Base-by-base conservation (phyloP, 1,284 basidiomycete genomes). In the Cerioporus squamosus region DNA sequence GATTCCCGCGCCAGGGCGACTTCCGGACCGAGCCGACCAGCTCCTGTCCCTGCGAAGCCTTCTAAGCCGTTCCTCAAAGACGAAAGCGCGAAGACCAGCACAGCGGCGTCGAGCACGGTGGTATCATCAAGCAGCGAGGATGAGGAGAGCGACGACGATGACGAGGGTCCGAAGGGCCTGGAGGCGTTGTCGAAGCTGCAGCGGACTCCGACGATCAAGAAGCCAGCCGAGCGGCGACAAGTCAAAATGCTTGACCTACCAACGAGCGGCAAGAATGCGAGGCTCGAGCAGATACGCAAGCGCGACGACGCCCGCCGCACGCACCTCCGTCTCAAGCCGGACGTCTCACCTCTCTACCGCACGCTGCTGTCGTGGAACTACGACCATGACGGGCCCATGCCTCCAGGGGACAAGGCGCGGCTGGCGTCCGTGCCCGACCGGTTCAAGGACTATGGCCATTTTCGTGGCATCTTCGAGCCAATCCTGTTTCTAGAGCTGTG, bases 401-500 rank as follows among this genome's bases (percentile, higher is more conserved):
- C 88, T 31, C 87, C 89, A 0, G 68, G 74, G 12, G 71, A 73
- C 4, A 73, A 71, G 29, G 66, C 74, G 15, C 64, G 70, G 8
- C 68, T 81, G 29, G 61, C 68, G 7, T 74, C 72, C 4, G 81
- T 97, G 4, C 91, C 91, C 0, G 82, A 86, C 49, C 76, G 73
- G 7, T 98, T 98, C 71, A 67, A 68, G 2, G 81, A 84, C 57
- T 83, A 87, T 52, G 71, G 78, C 5, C 84, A 95, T 31, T 99
- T 97, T 73, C 81, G 85, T 42, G 77, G 78, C 24, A 79, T 90
- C 24, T 95, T 97, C 69, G 87, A 94, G 65, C 95, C 97, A 1
- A 80, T 99, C n/a, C 79, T 98, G 23, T 77, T 96, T 31, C 81
- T 94, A 59, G 97, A 99, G 75, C 90, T 93, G 62, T 98, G 97